Evolutionary conservation across 2,329 filamentous ascomycete species (phyloP).

Genomic region (Basipetospora chlamydospora): DNA sequence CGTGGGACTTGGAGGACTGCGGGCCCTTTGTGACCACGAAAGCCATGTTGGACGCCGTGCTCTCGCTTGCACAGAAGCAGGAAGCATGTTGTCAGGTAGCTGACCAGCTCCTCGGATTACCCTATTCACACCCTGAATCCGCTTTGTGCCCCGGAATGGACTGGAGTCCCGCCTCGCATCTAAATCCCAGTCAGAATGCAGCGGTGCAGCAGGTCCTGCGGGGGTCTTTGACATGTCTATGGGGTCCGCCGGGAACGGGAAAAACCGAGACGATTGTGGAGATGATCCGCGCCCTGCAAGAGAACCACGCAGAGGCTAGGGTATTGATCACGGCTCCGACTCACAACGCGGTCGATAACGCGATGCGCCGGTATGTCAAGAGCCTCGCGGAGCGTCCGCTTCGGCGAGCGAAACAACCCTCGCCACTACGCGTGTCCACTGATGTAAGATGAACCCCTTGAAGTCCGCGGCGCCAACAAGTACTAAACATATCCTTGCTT

Average conservation of each 20-base stretch:
- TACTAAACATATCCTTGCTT: not conserved
- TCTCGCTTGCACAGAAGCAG: conserved; percentile 14
- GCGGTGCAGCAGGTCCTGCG: conserved; percentile 11
- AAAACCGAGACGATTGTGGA: conserved; percentile 27
- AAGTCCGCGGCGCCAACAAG: not conserved
- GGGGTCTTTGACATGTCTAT: conserved; percentile 22
- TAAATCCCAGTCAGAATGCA: not conserved
- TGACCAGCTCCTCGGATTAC: not conserved
- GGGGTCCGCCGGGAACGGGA: conserved; percentile 29
- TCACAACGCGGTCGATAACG: conserved; percentile 29
- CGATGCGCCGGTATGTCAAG: conserved; percentile 20
- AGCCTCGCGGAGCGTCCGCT: conserved; percentile 1
- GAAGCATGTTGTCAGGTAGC: conserved; percentile 19
- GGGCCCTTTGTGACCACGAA: conserved; percentile 26
- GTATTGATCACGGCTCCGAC: conserved; percentile 27
- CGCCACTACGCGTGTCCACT: not conserved
- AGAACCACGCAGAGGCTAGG: conserved; percentile 10
- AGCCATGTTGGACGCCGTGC: conserved; percentile 22
- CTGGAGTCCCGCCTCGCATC: not conserved
- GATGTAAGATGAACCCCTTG: not conserved
- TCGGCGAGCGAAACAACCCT: not conserved
- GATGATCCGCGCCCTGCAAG: conserved; percentile 20
- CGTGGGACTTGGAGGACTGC: conserved; percentile 22
- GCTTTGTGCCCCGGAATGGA: not conserved
- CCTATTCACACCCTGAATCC: not conserved